Conservation (phyloP, 306 rosid species). For the Glycine tomentella region DNA sequence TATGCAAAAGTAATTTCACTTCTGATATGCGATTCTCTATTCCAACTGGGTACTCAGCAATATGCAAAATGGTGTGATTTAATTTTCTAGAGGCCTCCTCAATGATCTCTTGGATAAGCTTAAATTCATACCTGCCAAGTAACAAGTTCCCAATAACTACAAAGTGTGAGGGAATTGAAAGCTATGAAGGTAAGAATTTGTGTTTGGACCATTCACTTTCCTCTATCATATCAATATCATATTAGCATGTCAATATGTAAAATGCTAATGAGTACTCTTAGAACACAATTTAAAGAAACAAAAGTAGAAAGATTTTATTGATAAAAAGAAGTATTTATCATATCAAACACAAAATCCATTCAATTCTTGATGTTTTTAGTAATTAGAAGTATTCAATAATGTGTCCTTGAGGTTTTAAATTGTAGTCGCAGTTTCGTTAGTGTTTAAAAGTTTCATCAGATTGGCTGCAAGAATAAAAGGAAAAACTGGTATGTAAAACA, state of each 20-base stretch:
- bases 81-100: conserved; percentile 32
- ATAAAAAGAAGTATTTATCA: background rate
- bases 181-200: background rate
- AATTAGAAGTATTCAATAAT: background rate
- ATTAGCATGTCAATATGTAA: background rate
- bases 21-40: conserved; percentile 49
- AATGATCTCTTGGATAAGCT: conserved; percentile 40
- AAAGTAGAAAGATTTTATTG: background rate
- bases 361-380: background rate
- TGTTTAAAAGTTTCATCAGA: no score
- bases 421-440: background rate
- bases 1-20: conserved; percentile 48
- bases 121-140: conserved; percentile 48
- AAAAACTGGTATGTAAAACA: background rate
- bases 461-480: background rate
- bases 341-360: background rate
- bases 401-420: background rate
- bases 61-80: conserved; percentile 32
- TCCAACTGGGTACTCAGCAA: conserved; percentile 48
- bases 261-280: background rate
- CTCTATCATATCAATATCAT: background rate
- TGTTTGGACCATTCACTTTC: background rate
- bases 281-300: background rate
- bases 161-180: conserved; percentile 1
- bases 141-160: conserved; percentile 9